These are phyloP conservation scores for Zea mays DNA, from an alignment of 176 grass and related monocot genomes.

Conservation along the genomic window Zm-B73-REFERENCE-NAM-5.0 NC_050096.1:280567001-280567500, in stretches of 20 bases:
- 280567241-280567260: not conserved
- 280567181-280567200: conserved; percentile 10
- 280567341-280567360: too few relatives aligned
- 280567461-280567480: too few relatives aligned
- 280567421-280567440: too few relatives aligned
- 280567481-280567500: too few relatives aligned
- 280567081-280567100: not conserved
- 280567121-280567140: not conserved
- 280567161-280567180: conserved; percentile 16
- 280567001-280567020: not conserved
- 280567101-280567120: conserved; percentile 19
- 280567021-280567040: not conserved
- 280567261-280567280: too few relatives aligned
- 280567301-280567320: too few relatives aligned
- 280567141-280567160: not conserved
- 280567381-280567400: too few relatives aligned
- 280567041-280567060: conserved; percentile 6
- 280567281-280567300: too few relatives aligned
- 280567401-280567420: too few relatives aligned
- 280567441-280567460: too few relatives aligned
- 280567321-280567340: too few relatives aligned
- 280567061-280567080: not conserved
- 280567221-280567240: not conserved
- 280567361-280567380: too few relatives aligned
- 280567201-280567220: not conserved